Evolutionary conservation across 2,329 filamentous ascomycete species (phyloP), one percentile per base, ranked within the genome.

Genomic region (Claviceps cyperi): DNA sequence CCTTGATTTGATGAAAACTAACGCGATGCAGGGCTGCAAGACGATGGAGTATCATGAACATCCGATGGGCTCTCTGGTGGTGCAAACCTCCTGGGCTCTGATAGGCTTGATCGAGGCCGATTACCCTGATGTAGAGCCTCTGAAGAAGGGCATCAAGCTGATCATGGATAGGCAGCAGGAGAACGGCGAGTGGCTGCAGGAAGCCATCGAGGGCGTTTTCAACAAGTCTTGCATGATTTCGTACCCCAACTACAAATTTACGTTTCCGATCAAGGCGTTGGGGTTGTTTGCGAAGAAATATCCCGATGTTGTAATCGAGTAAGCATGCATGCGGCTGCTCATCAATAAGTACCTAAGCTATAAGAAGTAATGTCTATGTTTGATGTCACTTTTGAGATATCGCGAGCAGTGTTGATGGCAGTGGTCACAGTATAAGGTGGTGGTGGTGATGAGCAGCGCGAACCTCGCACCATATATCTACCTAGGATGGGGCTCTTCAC

Each of bases 171-270:
- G 91, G 46, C 92, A 98, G 70, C 83, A 88, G 65, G 63, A 73
- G 2, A 95, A 95, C 61, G 92, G 92, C 36, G 90, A 96, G 69
- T 98, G 92, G 92, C 64, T 86, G 57, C 90, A 96, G 64, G 92
- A 97, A 66, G 83, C 85, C 1, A 97, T 98, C 59, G 92, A 98
- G 66, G 92, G 92, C 2, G 92, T 98, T 11, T 98, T 98, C 69
- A 98, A 98, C 69, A 95, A 96, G 73, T 92, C 83, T 60, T 97
- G 91, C 74, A 97, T 96, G 88, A 98, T 98, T 56, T 92, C 88
- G 0, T 98, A 98, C 62, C 91, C 91, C 43, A 98, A 98, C 73
- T 98, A 98, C 74, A 98, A 97, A 72, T 92, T 95, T 65, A 86
- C 84, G 52, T 98, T 96, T 67, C 83, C 91, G 1, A 85, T 97